Evolutionary conservation across 352 stramenopile genomes (phyloP).

Genomic region (Pythium angustatum): DNA sequence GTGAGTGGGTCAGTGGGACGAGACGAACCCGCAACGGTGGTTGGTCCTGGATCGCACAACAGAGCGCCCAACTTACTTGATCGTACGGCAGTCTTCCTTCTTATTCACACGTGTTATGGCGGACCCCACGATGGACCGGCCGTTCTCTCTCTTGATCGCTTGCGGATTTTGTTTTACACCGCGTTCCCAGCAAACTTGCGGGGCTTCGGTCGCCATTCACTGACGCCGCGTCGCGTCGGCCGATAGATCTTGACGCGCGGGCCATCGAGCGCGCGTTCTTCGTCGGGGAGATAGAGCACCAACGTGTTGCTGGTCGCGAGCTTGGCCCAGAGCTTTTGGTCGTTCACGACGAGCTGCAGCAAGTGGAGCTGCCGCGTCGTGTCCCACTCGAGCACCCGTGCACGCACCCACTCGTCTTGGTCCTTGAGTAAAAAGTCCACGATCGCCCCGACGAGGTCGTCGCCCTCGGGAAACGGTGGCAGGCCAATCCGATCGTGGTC

Average conservation of each 20-base stretch:
- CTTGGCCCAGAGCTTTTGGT: conserved; percentile 60
- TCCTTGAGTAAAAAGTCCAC: conserved; percentile 75
- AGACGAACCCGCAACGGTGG: too few relatives aligned
- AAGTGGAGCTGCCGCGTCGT: conserved; percentile 63
- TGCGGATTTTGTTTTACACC: background rate
- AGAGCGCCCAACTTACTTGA: too few relatives aligned
- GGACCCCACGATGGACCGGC: too few relatives aligned
- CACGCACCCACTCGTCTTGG: conserved; percentile 69
- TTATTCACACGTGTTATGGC: too few relatives aligned
- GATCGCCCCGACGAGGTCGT: conserved; percentile 57
- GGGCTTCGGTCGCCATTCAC: conserved; percentile 75
- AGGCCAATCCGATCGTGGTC: conserved; percentile 43
- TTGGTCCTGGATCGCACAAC: too few relatives aligned
- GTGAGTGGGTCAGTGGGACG: too few relatives aligned
- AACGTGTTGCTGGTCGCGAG: conserved; percentile 62
- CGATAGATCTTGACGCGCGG: conserved; percentile 64
- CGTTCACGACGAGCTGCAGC: conserved; percentile 57
- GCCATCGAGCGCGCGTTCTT: conserved; percentile 58
- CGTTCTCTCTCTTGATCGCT: too few relatives aligned
- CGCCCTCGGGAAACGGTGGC: conserved; percentile 52
- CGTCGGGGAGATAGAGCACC: conserved; percentile 61
- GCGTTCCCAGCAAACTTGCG: conserved; percentile 48
- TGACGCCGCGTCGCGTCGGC: conserved; percentile 48
- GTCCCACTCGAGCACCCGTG: conserved; percentile 72
- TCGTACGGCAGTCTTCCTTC: too few relatives aligned